Evolutionary conservation across 371 early-diverging fungal genomes (phyloP), one percentile per base, ranked within the genome.

Genomic region (Mucor piriformis): DNA sequence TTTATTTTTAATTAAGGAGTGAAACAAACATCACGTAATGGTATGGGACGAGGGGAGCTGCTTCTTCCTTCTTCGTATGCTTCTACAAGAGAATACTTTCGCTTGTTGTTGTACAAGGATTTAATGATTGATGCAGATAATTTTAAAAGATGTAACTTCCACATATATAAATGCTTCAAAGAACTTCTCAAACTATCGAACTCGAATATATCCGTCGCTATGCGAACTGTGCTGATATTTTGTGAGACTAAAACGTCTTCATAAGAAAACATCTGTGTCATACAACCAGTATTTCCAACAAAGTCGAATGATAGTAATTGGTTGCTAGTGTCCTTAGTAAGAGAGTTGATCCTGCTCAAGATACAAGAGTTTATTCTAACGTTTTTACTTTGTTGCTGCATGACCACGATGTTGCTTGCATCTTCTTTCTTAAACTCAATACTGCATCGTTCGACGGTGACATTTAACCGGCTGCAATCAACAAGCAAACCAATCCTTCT

Each of bases 381-480:
- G 51, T 59, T 60, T 53, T 60, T 60, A 24, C 38, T 51, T 52
- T 59, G 35, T 59, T 59, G 52, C 44, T 51, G 52, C 32, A n/a
- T 59, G 16, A 46, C 44, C 43, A 34, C 51, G 25, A 46, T 44
- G 5, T 32, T 59, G n/a, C 52, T 59, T 52, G 59, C 35, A 59
- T 59, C 59, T 44, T 59, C 34, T 52, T 18, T 59, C 51, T 59
- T 59, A 52, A 59, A 59, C 24, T 59, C 59, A 20, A 59, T 59
- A 52, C 51, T 51, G 23, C 59, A 59, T 52, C 51, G 44, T 51
- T 59, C 59, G 23, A 51, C 59, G 24, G 46, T 59, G 34, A 23
- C 44, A 24, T 24, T 52, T 34, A 51, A 46, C 21, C 51, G 52
- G 52, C 51, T 51, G 35, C 52, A 59, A 35, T 43, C 46, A n/a